phyloP scores from a whole-genome alignment of 495 filamentous ascomycete genomes.

The Aspergillus cristatus region DNA sequence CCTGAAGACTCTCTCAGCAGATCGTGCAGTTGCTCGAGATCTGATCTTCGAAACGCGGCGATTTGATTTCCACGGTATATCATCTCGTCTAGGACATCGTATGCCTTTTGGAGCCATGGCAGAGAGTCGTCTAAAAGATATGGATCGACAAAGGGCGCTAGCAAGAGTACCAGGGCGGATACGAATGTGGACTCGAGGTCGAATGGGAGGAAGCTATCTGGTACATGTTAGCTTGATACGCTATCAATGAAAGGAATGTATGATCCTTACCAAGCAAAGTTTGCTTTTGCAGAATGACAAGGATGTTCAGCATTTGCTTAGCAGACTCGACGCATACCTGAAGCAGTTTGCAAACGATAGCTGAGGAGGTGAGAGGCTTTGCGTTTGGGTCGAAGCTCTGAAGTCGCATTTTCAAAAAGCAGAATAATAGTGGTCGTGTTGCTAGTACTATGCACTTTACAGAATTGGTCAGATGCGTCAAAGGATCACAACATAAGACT shows the following conservation, averaged over 20 bases:
- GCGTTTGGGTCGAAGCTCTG: constrained; percentile 18
- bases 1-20: no score
- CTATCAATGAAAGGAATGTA: no score
- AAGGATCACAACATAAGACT: background rate
- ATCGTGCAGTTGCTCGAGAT: constrained; percentile 28
- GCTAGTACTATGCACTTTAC: constrained; percentile 31
- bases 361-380: constrained; percentile 20
- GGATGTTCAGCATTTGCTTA: constrained; percentile 31
- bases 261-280: constrained; percentile 27
- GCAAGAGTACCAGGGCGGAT: background rate
- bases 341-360: constrained; percentile 24
- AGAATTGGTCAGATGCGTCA: background rate
- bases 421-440: constrained; percentile 30
- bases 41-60: constrained; percentile 27
- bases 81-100: constrained; percentile 34
- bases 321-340: constrained; percentile 35
- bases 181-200: constrained; percentile 1
- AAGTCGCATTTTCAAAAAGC: constrained; percentile 27
- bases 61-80: constrained; percentile 30
- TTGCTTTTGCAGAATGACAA: constrained; percentile 26
- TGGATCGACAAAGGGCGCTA: constrained; percentile 14
- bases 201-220: constrained; percentile 1
- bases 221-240: background rate
- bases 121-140: constrained; percentile 16
- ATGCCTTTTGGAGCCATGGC: constrained; percentile 26